A percentile compares a stretch with the other conserved stretches of the same genome.
Evolutionary conservation across 2,329 filamentous ascomycete genomes (phyloP).

Genomic region (Penicillium nordicum): DNA sequence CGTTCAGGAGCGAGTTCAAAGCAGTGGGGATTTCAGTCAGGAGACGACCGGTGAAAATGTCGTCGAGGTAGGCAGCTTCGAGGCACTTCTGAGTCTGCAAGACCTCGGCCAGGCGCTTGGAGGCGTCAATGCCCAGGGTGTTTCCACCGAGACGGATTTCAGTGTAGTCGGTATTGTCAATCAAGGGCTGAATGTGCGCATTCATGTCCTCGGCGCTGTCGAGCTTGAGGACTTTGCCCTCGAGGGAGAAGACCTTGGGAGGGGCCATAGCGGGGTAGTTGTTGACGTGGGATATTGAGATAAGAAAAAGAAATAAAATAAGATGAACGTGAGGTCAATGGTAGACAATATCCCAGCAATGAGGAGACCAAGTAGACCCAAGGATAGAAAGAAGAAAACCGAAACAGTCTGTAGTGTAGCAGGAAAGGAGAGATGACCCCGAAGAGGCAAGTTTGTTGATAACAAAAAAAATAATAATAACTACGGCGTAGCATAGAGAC

Average conservation of each 20-base stretch:
- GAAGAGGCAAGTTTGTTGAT: slow-evolving; percentile 16
- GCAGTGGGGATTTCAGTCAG: slow-evolving; percentile 91
- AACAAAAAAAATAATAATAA: slow-evolving; percentile 20
- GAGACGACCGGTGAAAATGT: slow-evolving; percentile 94
- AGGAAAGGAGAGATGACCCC: slow-evolving; percentile 13
- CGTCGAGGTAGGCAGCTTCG: slow-evolving; percentile 80
- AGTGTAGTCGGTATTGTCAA: slow-evolving; percentile 65
- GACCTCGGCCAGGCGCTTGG: slow-evolving; percentile 77
- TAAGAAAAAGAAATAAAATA: background rate
- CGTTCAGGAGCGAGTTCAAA: slow-evolving; percentile 77
- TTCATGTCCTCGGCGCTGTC: slow-evolving; percentile 84
- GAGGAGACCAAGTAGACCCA: background rate
- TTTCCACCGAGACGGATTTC: slow-evolving; percentile 87
- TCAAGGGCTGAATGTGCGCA: slow-evolving; percentile 72
- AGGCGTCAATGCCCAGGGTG: slow-evolving; percentile 86
- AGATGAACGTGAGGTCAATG: background rate
- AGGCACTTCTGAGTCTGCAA: slow-evolving; percentile 80
- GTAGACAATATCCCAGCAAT: background rate
- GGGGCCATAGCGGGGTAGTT: slow-evolving; percentile 50
- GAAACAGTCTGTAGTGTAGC: slow-evolving; percentile 3
- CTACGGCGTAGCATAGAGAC: slow-evolving; percentile 21
- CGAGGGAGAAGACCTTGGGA: slow-evolving; percentile 72
- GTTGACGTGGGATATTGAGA: slow-evolving; percentile 20
- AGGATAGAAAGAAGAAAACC: slow-evolving; percentile 6
- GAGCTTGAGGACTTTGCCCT: slow-evolving; percentile 89